phyloP scores from a whole-genome alignment of 2,329 filamentous ascomycete species.

The Aspergillus pseudotamarii region DNA sequence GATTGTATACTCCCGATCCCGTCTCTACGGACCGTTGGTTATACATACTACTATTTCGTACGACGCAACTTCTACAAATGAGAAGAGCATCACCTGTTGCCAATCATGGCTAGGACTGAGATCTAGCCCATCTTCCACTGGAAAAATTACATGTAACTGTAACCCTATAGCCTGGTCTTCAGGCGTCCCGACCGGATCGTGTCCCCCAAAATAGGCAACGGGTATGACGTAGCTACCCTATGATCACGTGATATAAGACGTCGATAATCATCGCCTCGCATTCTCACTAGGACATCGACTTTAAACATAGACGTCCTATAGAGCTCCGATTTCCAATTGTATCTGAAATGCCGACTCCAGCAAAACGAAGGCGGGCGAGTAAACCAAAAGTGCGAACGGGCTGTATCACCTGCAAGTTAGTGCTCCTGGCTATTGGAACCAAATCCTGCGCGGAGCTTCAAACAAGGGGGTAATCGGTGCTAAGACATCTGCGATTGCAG shows the following conservation, averaged over 20 bases:
- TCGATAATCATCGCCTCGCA: no score
- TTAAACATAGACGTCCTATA: background rate
- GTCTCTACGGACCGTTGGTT: background rate
- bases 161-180: no score
- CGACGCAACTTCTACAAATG: background rate
- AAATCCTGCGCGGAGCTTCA: background rate
- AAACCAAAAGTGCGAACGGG: conserved; percentile 48
- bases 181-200: no score
- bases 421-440: conserved; percentile 36
- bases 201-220: no score
- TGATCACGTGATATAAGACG: background rate
- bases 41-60: background rate
- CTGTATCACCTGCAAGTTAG: conserved; percentile 70
- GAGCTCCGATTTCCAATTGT: no score
- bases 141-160: no score
- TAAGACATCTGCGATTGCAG: conserved; percentile 9
- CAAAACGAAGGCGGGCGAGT: background rate
- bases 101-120: background rate
- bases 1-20: background rate
- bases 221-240: no score
- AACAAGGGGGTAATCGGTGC: background rate
- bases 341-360: background rate
- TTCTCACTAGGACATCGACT: background rate
- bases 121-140: background rate
- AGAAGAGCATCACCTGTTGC: background rate